Percentiles rank a stretch among this genome's conserved stretches.
These are phyloP conservation scores for Daedaleopsis sinensis DNA, from an alignment of 768 basidiomycete species.

Conservation along the genomic window DNA sequence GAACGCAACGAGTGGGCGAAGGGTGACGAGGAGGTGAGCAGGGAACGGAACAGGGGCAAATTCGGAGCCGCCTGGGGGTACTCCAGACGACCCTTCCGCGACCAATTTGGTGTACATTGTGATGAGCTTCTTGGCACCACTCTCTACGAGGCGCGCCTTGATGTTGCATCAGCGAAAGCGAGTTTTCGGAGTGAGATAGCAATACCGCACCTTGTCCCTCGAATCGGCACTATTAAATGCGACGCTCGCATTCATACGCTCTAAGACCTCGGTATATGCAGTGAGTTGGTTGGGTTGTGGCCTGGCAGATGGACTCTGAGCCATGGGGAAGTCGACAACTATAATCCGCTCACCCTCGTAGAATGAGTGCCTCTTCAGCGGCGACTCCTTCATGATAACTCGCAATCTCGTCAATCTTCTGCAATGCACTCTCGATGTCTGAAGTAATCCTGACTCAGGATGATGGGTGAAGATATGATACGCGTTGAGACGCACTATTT, in stretches of 20 bases:
- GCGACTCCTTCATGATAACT: conserved; percentile 76
- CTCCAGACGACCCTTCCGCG: conserved; percentile 83
- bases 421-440: conserved; percentile 83
- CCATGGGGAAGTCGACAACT: background rate
- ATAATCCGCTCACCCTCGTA: conserved; percentile 61
- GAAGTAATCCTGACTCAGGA: background rate
- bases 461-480: background rate
- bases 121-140: conserved; percentile 79
- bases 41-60: conserved; percentile 59
- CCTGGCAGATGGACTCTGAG: conserved; percentile 37
- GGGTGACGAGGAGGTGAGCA: conserved; percentile 49
- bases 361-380: conserved; percentile 76
- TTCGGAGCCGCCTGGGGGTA: conserved; percentile 63
- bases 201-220: conserved; percentile 51
- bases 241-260: conserved; percentile 77
- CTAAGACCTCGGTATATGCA: conserved; percentile 70
- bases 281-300: conserved; percentile 72
- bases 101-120: conserved; percentile 86
- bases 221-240: conserved; percentile 71
- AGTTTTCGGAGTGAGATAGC: no score
- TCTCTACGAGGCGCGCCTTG: conserved; percentile 76
- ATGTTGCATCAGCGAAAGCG: background rate
- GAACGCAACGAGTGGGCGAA: conserved; percentile 68
- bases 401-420: conserved; percentile 79
- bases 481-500: conserved; percentile 56